Conservation (phyloP, 306 rosid species). For the Vicia faba region DNA sequence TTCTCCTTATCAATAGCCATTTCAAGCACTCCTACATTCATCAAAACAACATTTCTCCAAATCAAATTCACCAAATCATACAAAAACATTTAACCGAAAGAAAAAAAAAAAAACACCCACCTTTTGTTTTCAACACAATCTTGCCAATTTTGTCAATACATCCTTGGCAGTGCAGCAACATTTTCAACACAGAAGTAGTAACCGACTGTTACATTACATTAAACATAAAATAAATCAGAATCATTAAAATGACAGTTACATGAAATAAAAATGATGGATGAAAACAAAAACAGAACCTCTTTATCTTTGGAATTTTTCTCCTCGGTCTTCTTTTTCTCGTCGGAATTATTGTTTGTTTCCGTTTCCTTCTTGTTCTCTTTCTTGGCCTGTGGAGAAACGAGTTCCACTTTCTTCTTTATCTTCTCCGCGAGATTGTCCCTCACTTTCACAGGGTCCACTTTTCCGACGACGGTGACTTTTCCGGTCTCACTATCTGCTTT, state of each 20-base stretch:
- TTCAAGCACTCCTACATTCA: conserved; percentile 51
- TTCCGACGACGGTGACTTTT: conserved; percentile 71
- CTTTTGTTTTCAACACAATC: conserved; percentile 62
- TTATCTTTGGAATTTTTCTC: conserved; percentile 60
- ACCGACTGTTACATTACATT: conserved; percentile 21
- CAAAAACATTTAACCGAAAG: background rate
- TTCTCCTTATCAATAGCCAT: conserved; percentile 65
- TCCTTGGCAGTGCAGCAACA: conserved; percentile 80
- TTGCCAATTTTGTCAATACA: conserved; percentile 61
- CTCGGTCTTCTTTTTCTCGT: conserved; percentile 44
- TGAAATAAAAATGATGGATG: background rate
- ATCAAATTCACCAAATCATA: background rate
- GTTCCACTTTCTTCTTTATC: conserved; percentile 79
- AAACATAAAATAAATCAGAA: background rate
- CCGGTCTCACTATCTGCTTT: conserved; percentile 55
- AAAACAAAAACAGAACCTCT: conserved; percentile 48
- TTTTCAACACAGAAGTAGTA: conserved; percentile 73
- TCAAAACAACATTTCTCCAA: background rate
- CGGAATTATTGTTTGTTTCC: conserved; percentile 38
- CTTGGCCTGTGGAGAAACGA: conserved; percentile 70
- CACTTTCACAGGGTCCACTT: conserved; percentile 64
- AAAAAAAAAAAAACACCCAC: conserved; percentile 24
- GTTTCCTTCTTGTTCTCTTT: conserved; percentile 55
- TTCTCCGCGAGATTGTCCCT: conserved; percentile 59
- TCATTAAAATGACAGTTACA: background rate